These are phyloP conservation scores for Flaveria sonorensis DNA, from an alignment of 129 eudicot genomes.

Conservation along the genomic window DNA sequence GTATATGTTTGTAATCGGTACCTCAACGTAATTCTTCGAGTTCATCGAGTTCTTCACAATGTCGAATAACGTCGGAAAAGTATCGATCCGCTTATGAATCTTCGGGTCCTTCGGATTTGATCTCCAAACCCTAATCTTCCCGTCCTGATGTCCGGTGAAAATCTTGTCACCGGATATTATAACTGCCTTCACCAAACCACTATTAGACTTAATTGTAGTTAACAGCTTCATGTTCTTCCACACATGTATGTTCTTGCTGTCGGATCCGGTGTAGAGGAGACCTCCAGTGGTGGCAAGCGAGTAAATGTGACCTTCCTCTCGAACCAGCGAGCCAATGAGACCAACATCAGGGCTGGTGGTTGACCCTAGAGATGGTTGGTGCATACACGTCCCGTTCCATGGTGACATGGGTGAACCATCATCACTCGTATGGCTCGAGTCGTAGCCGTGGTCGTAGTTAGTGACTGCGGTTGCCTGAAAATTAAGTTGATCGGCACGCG, in stretches of 20 bases:
- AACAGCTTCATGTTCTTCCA: conserved; percentile 9
- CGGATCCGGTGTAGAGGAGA: conserved; percentile 8
- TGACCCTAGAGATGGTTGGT: background rate
- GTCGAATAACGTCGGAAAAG: background rate
- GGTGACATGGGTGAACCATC: conserved; percentile 5
- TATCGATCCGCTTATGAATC: background rate
- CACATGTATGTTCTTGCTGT: conserved; percentile 6
- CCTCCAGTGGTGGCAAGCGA: background rate
- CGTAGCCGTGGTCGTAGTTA: background rate
- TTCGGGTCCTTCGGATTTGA: background rate
- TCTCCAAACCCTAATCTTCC: background rate
- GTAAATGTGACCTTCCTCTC: background rate
- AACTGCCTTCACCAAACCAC: conserved; percentile 2
- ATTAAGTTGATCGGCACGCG: background rate
- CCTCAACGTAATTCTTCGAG: conserved; percentile 11
- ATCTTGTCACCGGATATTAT: conserved; percentile 6
- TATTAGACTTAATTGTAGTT: background rate
- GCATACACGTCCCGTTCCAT: background rate
- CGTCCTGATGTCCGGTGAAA: conserved; percentile 6
- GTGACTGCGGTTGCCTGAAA: too few relatives aligned
- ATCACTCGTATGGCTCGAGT: background rate
- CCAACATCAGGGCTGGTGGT: background rate
- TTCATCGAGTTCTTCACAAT: background rate
- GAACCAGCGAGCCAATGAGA: background rate
- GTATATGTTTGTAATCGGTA: background rate